These are phyloP conservation scores for Sherardia arvensis DNA, from an alignment of 257 asterid genomes.

Conservation along the genomic window DNA sequence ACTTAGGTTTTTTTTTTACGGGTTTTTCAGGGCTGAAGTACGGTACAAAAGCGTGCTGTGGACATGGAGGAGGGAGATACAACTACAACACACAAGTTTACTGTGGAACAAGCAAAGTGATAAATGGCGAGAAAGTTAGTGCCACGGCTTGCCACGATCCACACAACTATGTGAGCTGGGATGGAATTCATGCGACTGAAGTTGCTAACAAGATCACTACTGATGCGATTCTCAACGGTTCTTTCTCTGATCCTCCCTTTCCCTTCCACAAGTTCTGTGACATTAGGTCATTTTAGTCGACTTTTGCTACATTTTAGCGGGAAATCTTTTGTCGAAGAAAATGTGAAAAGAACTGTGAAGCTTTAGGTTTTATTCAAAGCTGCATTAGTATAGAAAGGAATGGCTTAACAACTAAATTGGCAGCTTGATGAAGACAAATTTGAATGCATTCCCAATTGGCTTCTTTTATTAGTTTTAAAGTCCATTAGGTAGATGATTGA, in stretches of 20 bases:
- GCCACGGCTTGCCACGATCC: neutral
- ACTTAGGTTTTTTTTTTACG: neutral
- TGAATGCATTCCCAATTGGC: neutral
- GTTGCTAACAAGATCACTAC: constrained; percentile 54
- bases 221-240: constrained; percentile 43
- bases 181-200: neutral
- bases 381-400: constrained; percentile 14
- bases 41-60: constrained; percentile 77
- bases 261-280: constrained; percentile 39
- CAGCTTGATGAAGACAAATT: constrained; percentile 2
- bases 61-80: constrained; percentile 61
- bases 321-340: neutral
- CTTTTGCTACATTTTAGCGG: no score
- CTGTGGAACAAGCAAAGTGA: neutral
- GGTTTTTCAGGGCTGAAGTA: constrained; percentile 40
- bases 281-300: constrained; percentile 40
- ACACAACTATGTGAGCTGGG: constrained; percentile 1
- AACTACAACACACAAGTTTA: constrained; percentile 29
- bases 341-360: neutral
- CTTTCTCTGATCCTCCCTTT: constrained; percentile 45
- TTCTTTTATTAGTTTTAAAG: constrained; percentile 6
- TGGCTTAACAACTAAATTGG: constrained; percentile 11
- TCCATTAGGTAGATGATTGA: constrained; percentile 11
- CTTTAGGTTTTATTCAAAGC: constrained; percentile 1
- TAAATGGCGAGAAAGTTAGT: neutral